phyloP scores from a whole-genome alignment of 768 basidiomycete genomes.

The Wakefieldia striispora region DNA sequence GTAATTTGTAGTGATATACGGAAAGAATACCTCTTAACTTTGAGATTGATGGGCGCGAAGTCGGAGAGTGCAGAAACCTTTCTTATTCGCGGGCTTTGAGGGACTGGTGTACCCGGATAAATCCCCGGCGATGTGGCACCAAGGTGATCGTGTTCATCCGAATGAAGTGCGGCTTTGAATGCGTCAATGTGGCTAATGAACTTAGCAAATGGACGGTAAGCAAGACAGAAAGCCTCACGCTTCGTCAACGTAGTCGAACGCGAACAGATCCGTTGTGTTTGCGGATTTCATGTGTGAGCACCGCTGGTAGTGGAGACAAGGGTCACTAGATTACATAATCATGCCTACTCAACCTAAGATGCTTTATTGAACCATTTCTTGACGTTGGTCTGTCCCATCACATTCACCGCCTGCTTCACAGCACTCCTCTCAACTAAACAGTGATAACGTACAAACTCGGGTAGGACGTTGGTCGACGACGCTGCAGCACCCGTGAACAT shows the following conservation, averaged over 20 bases:
- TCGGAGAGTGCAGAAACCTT: conserved; percentile 85
- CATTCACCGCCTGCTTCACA: conserved; percentile 66
- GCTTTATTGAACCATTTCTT: conserved; percentile 77
- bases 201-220: neutral
- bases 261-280: conserved; percentile 31
- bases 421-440: conserved; percentile 62
- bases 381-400: conserved; percentile 63
- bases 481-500: conserved; percentile 56
- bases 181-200: conserved; percentile 61
- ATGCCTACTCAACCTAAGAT: conserved; percentile 6
- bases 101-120: conserved; percentile 21
- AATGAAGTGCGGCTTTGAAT: conserved; percentile 70
- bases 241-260: conserved; percentile 66
- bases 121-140: conserved; percentile 21
- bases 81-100: conserved; percentile 51
- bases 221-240: conserved; percentile 45
- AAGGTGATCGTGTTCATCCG: conserved; percentile 47
- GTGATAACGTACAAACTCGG: conserved; percentile 75
- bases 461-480: conserved; percentile 48
- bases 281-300: conserved; percentile 11
- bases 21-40: conserved; percentile 60
- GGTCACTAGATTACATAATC: conserved; percentile 23
- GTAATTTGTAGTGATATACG: neutral
- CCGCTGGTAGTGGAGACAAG: neutral
- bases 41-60: conserved; percentile 87